phyloP scores from a whole-genome alignment of 768 basidiomycete species.

The Psilocybe cyanescens region DNA sequence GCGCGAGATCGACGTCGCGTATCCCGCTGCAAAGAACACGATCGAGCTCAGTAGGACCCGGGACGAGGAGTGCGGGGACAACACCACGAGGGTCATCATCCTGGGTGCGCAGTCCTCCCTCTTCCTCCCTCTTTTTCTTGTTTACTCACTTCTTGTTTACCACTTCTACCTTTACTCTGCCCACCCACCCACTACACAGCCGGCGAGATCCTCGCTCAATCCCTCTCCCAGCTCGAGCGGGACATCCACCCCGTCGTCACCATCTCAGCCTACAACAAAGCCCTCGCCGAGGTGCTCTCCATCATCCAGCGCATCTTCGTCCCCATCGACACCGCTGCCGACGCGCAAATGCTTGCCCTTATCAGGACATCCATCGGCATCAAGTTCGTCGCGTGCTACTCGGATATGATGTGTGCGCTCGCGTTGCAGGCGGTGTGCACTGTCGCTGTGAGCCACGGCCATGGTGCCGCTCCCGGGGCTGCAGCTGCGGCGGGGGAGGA shows the following conservation, averaged over 20 bases:
- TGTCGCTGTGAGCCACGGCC: constrained; percentile 39
- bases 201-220: constrained; percentile 59
- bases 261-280: constrained; percentile 97
- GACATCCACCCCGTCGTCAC: constrained; percentile 99
- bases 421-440: too few species aligned
- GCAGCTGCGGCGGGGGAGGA: constrained; percentile 71
- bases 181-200: constrained; percentile 90
- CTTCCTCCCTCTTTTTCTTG: neutral
- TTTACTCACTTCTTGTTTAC: too few species aligned
- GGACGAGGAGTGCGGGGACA: constrained; percentile 98
- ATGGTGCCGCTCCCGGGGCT: constrained; percentile 80
- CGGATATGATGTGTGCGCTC: constrained; percentile 69
- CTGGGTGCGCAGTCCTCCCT: constrained; percentile 49
- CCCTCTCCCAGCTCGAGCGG: constrained; percentile 89
- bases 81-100: constrained; percentile 98
- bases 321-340: constrained; percentile 85
- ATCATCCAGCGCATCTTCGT: constrained; percentile 88
- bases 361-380: constrained; percentile 99
- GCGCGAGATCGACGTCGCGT: constrained; percentile 74
- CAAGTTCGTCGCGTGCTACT: constrained; percentile 96
- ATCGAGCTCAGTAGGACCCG: constrained; percentile 97
- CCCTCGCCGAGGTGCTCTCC: constrained; percentile 87
- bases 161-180: too few species aligned
- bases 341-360: constrained; percentile 91
- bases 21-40: constrained; percentile 99